Evolutionary conservation across 768 basidiomycete species (phyloP).

Genomic region (Lactarius deliciosus): DNA sequence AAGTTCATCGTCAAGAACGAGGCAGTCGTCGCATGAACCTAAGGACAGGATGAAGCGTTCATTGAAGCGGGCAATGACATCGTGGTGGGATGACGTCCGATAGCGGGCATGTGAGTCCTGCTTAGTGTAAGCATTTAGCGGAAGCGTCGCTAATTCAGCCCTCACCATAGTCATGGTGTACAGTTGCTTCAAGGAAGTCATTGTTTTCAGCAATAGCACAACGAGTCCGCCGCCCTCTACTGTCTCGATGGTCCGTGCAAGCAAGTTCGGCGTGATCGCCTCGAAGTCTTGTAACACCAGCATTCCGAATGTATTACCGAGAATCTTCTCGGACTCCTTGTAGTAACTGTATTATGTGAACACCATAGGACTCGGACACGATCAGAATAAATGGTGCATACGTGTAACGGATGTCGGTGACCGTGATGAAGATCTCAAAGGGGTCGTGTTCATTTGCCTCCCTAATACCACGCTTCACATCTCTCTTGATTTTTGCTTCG

Average conservation of each 20-base stretch:
- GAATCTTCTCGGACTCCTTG: slow-evolving; percentile 94
- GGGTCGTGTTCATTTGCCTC: slow-evolving; percentile 96
- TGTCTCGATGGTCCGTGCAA: slow-evolving; percentile 96
- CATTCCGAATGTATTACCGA: slow-evolving; percentile 98
- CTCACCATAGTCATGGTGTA: slow-evolving; percentile 84
- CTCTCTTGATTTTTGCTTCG: slow-evolving; percentile 94
- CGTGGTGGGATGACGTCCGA: slow-evolving; percentile 85
- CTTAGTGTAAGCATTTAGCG: neutral
- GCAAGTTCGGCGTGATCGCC: slow-evolving; percentile 94
- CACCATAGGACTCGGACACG: neutral
- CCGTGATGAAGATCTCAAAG: slow-evolving; percentile 96
- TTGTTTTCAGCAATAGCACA: slow-evolving; percentile 88
- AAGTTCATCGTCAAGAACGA: slow-evolving; percentile 95
- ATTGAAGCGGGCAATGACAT: slow-evolving; percentile 93
- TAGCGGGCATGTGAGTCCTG: slow-evolving; percentile 97
- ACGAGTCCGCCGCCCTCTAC: slow-evolving; percentile 94
- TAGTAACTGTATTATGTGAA: slow-evolving; percentile 60
- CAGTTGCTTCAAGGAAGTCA: slow-evolving; percentile 88
- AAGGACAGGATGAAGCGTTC: slow-evolving; percentile 98
- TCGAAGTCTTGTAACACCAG: slow-evolving; percentile 97
- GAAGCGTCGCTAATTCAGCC: neutral
- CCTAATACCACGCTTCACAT: slow-evolving; percentile 90
- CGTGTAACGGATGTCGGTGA: slow-evolving; percentile 99
- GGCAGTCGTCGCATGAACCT: slow-evolving; percentile 87
- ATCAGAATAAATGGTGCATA: slow-evolving; percentile 41